Conservation (phyloP, 768 basidiomycete genomes). For the Chalciporus chontae region DNA sequence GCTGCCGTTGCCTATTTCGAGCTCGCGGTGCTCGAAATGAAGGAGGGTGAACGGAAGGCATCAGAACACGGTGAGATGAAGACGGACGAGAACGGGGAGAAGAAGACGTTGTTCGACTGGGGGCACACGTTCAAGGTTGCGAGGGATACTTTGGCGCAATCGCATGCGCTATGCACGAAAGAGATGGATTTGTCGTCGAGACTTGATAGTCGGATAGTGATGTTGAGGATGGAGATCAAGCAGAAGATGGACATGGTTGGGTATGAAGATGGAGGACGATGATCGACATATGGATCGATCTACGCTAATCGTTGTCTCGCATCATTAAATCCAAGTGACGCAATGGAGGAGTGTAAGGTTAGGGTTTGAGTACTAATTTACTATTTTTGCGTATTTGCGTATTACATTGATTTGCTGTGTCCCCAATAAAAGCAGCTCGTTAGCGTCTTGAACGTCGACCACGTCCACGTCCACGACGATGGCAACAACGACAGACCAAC, state of each 20-base stretch:
- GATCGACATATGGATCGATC: neutral
- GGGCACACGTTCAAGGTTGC: slow-evolving; percentile 44
- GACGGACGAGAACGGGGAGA: slow-evolving; percentile 5
- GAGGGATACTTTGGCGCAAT: slow-evolving; percentile 47
- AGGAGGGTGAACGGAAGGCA: slow-evolving; percentile 46
- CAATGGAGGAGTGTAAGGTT: slow-evolving; percentile 4
- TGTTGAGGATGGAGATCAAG: slow-evolving; percentile 69
- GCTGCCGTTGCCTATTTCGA: slow-evolving; percentile 66
- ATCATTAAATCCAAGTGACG: no score
- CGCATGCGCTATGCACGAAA: slow-evolving; percentile 44
- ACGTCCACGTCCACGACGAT: slow-evolving; percentile 15
- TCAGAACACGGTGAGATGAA: slow-evolving; percentile 29
- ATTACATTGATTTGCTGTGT: slow-evolving; percentile 15
- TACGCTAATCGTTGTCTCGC: no score
- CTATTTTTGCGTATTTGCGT: slow-evolving; percentile 16
- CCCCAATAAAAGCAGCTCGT: slow-evolving; percentile 6
- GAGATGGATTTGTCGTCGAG: slow-evolving; percentile 62
- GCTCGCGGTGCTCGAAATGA: slow-evolving; percentile 65
- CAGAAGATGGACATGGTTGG: slow-evolving; percentile 52
- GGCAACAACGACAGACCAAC: slow-evolving; percentile 50
- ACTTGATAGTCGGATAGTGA: slow-evolving; percentile 64
- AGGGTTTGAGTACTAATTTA: slow-evolving; percentile 4
- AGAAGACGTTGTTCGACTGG: slow-evolving; percentile 38
- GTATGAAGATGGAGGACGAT: slow-evolving; percentile 5
- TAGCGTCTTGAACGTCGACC: slow-evolving; percentile 2